Evolutionary conservation across 306 rosid genomes (phyloP).

Genomic region (Casuarina glauca): DNA sequence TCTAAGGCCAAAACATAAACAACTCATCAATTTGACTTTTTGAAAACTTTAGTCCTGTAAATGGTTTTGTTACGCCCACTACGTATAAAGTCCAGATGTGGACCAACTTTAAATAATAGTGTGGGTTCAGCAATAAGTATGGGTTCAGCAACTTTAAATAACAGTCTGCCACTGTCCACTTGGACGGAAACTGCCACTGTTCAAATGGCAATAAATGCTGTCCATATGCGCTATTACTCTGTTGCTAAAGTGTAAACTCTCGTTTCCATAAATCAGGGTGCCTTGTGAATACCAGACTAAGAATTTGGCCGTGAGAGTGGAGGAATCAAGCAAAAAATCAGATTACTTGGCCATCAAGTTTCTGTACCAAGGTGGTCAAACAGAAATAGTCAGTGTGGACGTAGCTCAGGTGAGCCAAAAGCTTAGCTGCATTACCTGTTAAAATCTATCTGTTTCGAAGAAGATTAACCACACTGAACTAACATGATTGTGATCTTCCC

Average conservation of each 20-base stretch:
- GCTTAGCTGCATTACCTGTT: not conserved
- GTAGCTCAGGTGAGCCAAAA: conserved; percentile 68
- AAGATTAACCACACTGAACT: not conserved
- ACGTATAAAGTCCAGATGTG: conserved; percentile 16
- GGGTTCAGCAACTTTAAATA: not conserved
- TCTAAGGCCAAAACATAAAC: not conserved
- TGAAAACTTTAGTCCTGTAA: not conserved
- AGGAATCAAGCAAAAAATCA: conserved; percentile 81
- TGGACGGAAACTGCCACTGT: conserved; percentile 25
- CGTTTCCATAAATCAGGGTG: conserved; percentile 47
- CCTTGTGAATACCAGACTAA: conserved; percentile 65
- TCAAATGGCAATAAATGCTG: conserved; percentile 25
- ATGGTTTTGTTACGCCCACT: conserved; percentile 29
- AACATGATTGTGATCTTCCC: not conserved
- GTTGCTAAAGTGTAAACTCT: not conserved
- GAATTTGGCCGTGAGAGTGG: conserved; percentile 73
- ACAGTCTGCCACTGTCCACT: not conserved
- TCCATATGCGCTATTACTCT: too few species aligned
- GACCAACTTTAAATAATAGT: conserved; percentile 24
- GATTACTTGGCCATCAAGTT: conserved; percentile 60
- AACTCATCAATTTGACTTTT: not conserved
- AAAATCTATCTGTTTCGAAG: not conserved
- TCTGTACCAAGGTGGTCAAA: conserved; percentile 93
- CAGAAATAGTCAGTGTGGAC: conserved; percentile 78
- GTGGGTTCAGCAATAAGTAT: not conserved